Conservation (phyloP, 768 basidiomycete species). For the Kwoniella sp. region DNA sequence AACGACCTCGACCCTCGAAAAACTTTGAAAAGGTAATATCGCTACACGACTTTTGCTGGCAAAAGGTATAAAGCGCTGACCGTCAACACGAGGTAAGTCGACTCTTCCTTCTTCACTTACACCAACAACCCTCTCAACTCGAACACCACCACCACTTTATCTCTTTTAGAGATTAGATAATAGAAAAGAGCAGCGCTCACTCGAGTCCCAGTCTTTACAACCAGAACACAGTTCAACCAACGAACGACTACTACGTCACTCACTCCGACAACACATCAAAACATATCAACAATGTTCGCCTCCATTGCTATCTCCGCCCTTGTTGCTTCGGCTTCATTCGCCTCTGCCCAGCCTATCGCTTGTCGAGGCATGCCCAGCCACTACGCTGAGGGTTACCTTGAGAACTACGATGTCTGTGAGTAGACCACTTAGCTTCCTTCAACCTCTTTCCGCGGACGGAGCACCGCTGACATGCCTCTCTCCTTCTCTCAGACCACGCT, state of each 20-base stretch:
- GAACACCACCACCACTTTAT: constrained; percentile 3
- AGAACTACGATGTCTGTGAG: constrained; percentile 52
- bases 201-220: not conserved
- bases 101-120: constrained; percentile 5
- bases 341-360: constrained; percentile 37
- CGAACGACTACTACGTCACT: constrained; percentile 8
- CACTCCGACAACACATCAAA: constrained; percentile 14
- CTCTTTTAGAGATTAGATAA: constrained; percentile 11
- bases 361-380: constrained; percentile 35
- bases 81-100: constrained; percentile 25
- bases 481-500: constrained; percentile 59
- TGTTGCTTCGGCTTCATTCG: constrained; percentile 30
- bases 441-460: not conserved
- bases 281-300: constrained; percentile 28
- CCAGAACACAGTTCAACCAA: constrained; percentile 11
- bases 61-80: constrained; percentile 25
- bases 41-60: constrained; percentile 10
- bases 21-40: not conserved
- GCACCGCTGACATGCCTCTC: not conserved
- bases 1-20: constrained; percentile 18
- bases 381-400: constrained; percentile 53
- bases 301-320: constrained; percentile 31
- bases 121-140: not conserved
- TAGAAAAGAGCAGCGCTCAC: constrained; percentile 24
- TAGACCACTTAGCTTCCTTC: constrained; percentile 4